Evolutionary conservation across 2,329 filamentous ascomycete species (phyloP).

Genomic region (Exophiala sideris): DNA sequence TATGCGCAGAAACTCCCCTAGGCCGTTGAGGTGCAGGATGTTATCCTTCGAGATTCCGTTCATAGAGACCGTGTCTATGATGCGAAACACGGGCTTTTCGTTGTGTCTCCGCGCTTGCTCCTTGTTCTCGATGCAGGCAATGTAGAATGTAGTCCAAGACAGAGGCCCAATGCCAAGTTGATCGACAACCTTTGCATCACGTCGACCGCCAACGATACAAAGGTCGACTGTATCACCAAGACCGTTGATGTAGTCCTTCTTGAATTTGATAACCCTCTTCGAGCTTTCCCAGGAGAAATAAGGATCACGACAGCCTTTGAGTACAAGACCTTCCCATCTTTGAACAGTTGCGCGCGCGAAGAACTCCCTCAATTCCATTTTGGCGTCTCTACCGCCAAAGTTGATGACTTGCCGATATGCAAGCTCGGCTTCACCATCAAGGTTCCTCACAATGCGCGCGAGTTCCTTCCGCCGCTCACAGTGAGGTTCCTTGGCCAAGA

Average conservation of each 20-base stretch:
- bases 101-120: slow-evolving; percentile 52
- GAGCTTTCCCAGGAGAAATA: slow-evolving; percentile 61
- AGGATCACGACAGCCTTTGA: slow-evolving; percentile 72
- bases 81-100: slow-evolving; percentile 57
- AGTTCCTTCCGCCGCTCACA: slow-evolving; percentile 51
- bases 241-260: slow-evolving; percentile 75
- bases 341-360: slow-evolving; percentile 66
- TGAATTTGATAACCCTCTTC: slow-evolving; percentile 72
- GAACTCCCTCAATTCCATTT: slow-evolving; percentile 55
- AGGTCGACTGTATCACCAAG: slow-evolving; percentile 84
- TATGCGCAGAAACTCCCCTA: slow-evolving; percentile 48
- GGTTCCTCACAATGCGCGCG: slow-evolving; percentile 51
- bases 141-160: slow-evolving; percentile 75
- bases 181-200: slow-evolving; percentile 61
- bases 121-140: slow-evolving; percentile 73
- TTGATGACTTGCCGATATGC: slow-evolving; percentile 66
- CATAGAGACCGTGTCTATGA: slow-evolving; percentile 61
- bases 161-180: slow-evolving; percentile 53
- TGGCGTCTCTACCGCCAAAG: slow-evolving; percentile 53
- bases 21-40: slow-evolving; percentile 49
- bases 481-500: slow-evolving; percentile 48
- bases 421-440: slow-evolving; percentile 62
- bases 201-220: slow-evolving; percentile 71
- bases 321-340: slow-evolving; percentile 72
- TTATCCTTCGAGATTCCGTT: slow-evolving; percentile 49